phyloP scores from a whole-genome alignment of 2,329 filamentous ascomycete species.

The Teratosphaeriaceae sp. region DNA sequence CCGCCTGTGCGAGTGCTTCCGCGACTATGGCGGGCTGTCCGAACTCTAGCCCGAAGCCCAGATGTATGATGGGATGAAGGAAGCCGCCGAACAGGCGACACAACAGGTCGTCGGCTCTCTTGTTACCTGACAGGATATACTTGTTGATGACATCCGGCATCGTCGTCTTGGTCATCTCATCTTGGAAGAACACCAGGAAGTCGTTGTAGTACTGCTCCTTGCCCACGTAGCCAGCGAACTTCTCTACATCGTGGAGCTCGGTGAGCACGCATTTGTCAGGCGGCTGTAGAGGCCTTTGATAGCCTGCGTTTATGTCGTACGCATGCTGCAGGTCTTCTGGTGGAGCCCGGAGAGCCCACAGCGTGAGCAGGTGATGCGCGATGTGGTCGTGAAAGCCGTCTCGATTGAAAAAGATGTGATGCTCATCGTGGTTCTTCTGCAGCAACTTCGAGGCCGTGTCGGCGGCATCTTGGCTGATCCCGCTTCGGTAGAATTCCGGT shows the following conservation, averaged over 20 bases:
- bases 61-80: conserved; percentile 70
- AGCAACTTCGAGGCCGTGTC: conserved; percentile 59
- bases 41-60: conserved; percentile 81
- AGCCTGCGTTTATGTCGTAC: conserved; percentile 58
- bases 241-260: conserved; percentile 50
- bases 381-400: conserved; percentile 74
- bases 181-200: conserved; percentile 70
- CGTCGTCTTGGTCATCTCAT: conserved; percentile 59
- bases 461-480: conserved; percentile 53
- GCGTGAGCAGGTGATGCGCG: conserved; percentile 65
- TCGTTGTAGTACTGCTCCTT: conserved; percentile 60
- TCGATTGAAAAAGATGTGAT: conserved; percentile 77
- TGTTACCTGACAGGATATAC: conserved; percentile 62
- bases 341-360: conserved; percentile 68
- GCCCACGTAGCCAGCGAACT: conserved; percentile 56
- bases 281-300: conserved; percentile 51
- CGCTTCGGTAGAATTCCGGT: conserved; percentile 41
- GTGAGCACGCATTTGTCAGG: conserved; percentile 45
- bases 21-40: conserved; percentile 73
- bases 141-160: conserved; percentile 58
- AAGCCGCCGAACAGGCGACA: conserved; percentile 63
- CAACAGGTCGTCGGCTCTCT: conserved; percentile 61
- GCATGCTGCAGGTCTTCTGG: conserved; percentile 53
- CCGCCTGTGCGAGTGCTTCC: conserved; percentile 69
- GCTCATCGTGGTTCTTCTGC: conserved; percentile 65